Evolutionary conservation across 2,329 filamentous ascomycete species (phyloP), one percentile per base, ranked within the genome.

Genomic region (Hypoxylon sp.): DNA sequence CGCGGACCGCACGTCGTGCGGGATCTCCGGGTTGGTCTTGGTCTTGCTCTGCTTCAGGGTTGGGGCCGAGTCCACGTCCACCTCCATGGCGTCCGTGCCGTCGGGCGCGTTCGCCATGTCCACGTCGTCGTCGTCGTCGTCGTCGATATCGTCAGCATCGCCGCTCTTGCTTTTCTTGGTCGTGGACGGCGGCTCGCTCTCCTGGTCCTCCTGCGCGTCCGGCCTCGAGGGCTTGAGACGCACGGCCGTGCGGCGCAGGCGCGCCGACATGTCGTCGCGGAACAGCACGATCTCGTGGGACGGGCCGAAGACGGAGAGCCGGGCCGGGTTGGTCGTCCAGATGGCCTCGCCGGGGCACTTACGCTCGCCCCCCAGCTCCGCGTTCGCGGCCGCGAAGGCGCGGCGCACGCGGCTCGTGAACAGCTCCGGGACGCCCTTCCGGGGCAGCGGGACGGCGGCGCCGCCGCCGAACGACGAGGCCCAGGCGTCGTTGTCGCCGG

Each of bases 401-500:
- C 95, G 86, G 70, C 92, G 89, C 44, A 99, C 86, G 14, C 96
- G 86, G 30, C 90, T 95, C 0, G 95, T 98, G 79, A 99, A 99
- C 71, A 97, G 82, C 5, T 95, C 91, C 0, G 96, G 96, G 1
- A 99, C 86, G 0, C 85, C 80, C 69, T 90, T 89, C 8, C 90
- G 81, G 0, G 93, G 93, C 9, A 95, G 75, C 0, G 90, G 87
- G 0, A 87, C 86, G 0, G 91, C 88, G 0, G 91, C 90, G 3
- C 93, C 93, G 1, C 89, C 90, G 0, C 88, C 88, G 76, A 97
- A 97, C 1, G 93, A 87, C 0, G 93, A 97, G 4, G 91, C 88
- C 96, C 96, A 99, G n/a, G 93, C 94, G 77, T 99, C 96, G 76
- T 97, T 97, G 79, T 98, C 95, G 28, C 96, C 96, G 0, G 96